Conservation (phyloP, 2,329 filamentous ascomycete species). For the Aspergillus calidoustus region DNA sequence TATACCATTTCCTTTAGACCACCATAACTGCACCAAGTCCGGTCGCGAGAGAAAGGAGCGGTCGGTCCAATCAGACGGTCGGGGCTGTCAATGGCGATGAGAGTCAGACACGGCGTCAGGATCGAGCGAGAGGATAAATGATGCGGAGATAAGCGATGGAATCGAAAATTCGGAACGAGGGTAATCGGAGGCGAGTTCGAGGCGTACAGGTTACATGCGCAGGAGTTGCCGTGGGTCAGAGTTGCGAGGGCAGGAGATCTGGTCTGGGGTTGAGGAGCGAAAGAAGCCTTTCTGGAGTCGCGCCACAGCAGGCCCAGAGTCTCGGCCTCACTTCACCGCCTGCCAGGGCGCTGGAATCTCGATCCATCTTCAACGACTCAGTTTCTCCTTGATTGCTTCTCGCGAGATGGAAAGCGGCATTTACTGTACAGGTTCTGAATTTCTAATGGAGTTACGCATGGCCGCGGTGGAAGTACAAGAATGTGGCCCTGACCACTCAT, state of each 20-base stretch:
- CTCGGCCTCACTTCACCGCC: constrained; percentile 16
- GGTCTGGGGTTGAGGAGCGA: neutral
- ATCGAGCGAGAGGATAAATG: neutral
- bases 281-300: constrained; percentile 8
- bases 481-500: constrained; percentile 1
- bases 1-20: constrained; percentile 5
- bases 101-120: constrained; percentile 1
- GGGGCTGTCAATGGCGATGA: constrained; percentile 4
- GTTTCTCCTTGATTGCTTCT: neutral
- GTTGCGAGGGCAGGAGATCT: neutral
- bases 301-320: constrained; percentile 18
- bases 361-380: neutral
- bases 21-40: constrained; percentile 14
- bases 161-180: neutral
- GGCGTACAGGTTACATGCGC: constrained; percentile 9
- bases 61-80: constrained; percentile 14
- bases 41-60: neutral
- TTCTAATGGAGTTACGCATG: neutral
- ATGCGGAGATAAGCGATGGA: constrained; percentile 1
- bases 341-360: neutral
- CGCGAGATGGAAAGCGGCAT: neutral
- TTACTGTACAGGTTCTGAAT: neutral
- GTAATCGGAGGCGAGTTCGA: neutral
- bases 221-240: neutral
- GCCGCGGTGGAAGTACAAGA: constrained; percentile 3